Evolutionary conservation across 2,329 filamentous ascomycete species (phyloP).

Genomic region (Zymoseptoria crescenta): DNA sequence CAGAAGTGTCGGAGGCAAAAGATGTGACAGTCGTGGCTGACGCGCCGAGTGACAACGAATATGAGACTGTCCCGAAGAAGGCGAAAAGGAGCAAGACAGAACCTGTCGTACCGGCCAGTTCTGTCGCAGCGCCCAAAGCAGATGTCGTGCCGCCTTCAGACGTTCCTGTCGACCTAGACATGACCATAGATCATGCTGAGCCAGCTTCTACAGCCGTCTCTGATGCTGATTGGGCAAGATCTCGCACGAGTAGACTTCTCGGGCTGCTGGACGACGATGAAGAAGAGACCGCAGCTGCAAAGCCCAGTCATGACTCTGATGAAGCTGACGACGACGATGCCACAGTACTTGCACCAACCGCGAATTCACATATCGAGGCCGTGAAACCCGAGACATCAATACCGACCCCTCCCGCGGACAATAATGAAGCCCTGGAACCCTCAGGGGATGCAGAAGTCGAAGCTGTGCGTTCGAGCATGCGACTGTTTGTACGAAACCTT

Average conservation of each 20-base stretch:
- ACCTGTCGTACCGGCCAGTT: not conserved
- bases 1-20: conserved; percentile 7
- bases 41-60: conserved; percentile 60
- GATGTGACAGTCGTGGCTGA: conserved; percentile 25
- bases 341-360: not conserved
- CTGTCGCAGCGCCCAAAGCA: not conserved
- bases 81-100: conserved; percentile 27
- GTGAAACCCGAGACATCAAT: conserved; percentile 7
- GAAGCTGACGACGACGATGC: conserved; percentile 6
- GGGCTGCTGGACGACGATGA: conserved; percentile 75
- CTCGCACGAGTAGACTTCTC: conserved; percentile 75
- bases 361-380: conserved; percentile 25
- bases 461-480: conserved; percentile 61
- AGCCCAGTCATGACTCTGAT: not conserved
- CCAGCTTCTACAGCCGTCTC: conserved; percentile 41
- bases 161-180: not conserved
- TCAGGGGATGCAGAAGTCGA: conserved; percentile 44
- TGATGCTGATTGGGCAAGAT: conserved; percentile 87
- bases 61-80: conserved; percentile 54
- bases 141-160: not conserved
- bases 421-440: conserved; percentile 34
- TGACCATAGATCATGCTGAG: not conserved
- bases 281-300: conserved; percentile 16
- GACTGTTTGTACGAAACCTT: conserved; percentile 84
- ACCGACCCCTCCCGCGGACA: conserved; percentile 22